Percentiles rank a stretch among this genome's conserved stretches.
Evolutionary conservation across 2,329 filamentous ascomycete species (phyloP).

Genomic region (Fonsecaea nubica): DNA sequence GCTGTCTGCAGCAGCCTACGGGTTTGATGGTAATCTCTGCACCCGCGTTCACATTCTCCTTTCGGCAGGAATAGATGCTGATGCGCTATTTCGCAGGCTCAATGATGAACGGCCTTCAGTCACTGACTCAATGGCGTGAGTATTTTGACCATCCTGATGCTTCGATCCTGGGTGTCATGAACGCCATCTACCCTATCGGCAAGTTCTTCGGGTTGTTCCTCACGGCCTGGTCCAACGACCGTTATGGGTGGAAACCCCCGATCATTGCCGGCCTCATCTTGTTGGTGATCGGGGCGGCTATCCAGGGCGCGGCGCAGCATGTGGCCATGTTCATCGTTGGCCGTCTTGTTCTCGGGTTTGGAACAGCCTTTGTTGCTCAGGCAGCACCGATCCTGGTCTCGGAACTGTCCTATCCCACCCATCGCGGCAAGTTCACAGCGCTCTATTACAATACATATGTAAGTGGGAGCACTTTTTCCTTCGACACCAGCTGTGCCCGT

Average conservation of each 20-base stretch:
- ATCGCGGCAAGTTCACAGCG: slow-evolving; percentile 34
- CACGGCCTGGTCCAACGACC: slow-evolving; percentile 4
- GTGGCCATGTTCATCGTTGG: slow-evolving; percentile 43
- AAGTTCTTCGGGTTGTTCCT: slow-evolving; percentile 16
- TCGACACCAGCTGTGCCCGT: too few relatives aligned
- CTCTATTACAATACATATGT: background rate
- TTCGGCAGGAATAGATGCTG: too few relatives aligned
- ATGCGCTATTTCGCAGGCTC: slow-evolving; percentile 41
- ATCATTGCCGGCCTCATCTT: slow-evolving; percentile 19
- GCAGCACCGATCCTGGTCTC: slow-evolving; percentile 41
- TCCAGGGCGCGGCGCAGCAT: slow-evolving; percentile 43
- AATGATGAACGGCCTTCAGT: slow-evolving; percentile 56
- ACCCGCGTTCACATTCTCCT: too few relatives aligned
- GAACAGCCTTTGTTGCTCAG: slow-evolving; percentile 42
- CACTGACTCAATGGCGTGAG: slow-evolving; percentile 50
- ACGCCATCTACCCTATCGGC: slow-evolving; percentile 29
- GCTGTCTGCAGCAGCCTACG: slow-evolving; percentile 52
- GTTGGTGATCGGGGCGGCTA: background rate
- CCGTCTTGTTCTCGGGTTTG: slow-evolving; percentile 44
- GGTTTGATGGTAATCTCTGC: slow-evolving; percentile 47
- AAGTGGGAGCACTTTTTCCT: too few relatives aligned
- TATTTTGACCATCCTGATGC: slow-evolving; percentile 41
- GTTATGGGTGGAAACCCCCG: slow-evolving; percentile 14
- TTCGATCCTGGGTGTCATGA: slow-evolving; percentile 24
- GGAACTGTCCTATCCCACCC: slow-evolving; percentile 41